phyloP scores from a whole-genome alignment of 2,329 filamentous ascomycete species.

The Phyllosticta citribraziliensis region DNA sequence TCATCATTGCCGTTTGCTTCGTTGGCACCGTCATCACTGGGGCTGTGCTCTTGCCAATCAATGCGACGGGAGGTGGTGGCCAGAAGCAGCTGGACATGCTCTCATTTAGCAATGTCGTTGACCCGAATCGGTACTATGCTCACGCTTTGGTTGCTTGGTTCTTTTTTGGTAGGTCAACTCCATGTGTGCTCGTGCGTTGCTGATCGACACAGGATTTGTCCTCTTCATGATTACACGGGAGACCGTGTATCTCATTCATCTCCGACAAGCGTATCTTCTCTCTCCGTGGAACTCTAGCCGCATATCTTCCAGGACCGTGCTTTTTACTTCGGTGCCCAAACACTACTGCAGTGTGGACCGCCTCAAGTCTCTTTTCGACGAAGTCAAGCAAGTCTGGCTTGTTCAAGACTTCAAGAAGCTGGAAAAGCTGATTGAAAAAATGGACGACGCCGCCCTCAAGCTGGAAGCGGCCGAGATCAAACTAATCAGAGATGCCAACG shows the following conservation, averaged over 20 bases:
- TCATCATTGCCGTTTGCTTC: conserved; percentile 33
- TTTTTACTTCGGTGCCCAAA: conserved; percentile 39
- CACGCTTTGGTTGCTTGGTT: conserved; percentile 28
- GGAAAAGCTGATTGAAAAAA: conserved; percentile 33
- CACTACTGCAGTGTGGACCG: conserved; percentile 28
- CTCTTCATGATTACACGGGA: conserved; percentile 37
- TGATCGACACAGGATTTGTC: conserved; percentile 21
- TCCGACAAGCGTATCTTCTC: conserved; percentile 39
- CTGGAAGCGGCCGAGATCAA: conserved; percentile 37
- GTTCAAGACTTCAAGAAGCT: conserved; percentile 37
- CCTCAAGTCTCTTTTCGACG: conserved; percentile 29
- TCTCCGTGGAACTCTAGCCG: conserved; percentile 34
- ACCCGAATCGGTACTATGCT: conserved; percentile 33
- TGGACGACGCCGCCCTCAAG: conserved; percentile 32
- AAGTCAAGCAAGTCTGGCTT: conserved; percentile 37
- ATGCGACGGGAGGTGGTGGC: conserved; percentile 31
- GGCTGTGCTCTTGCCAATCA: conserved; percentile 39
- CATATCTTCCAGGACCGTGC: conserved; percentile 37
- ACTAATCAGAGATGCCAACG: conserved; percentile 46
- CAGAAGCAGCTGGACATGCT: conserved; percentile 29
- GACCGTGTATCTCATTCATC: conserved; percentile 37
- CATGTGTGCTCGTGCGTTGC: not conserved
- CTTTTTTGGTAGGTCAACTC: conserved; percentile 8
- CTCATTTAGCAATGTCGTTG: conserved; percentile 28
- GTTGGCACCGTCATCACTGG: conserved; percentile 35